A percentile compares a stretch with the other conserved stretches of the same genome.
Evolutionary conservation across 1,284 basidiomycete genomes (phyloP).

Genomic region (Fomitiporia mediterranea): DNA sequence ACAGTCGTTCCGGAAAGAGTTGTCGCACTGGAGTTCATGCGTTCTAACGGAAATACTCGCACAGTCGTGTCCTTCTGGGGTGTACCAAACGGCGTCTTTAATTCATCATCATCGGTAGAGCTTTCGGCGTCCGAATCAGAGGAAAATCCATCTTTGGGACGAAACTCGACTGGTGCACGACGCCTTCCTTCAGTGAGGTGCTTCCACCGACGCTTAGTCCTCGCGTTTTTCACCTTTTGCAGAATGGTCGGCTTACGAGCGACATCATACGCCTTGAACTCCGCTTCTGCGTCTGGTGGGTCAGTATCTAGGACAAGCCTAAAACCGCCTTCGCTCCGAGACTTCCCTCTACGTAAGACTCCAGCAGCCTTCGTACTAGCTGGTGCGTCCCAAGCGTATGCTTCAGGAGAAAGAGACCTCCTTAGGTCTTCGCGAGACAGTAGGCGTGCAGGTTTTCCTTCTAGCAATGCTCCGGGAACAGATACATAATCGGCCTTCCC

Average conservation of each 20-base stretch:
- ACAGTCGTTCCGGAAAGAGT: conserved; percentile 17
- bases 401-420: background rate
- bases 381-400: background rate
- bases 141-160: conserved; percentile 33
- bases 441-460: conserved; percentile 22
- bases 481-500: conserved; percentile 27
- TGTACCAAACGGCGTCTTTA: conserved; percentile 24
- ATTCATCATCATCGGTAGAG: conserved; percentile 20
- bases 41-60: background rate
- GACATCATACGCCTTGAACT: background rate
- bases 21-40: conserved; percentile 11
- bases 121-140: conserved; percentile 33
- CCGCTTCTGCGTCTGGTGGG: background rate
- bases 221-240: conserved; percentile 30
- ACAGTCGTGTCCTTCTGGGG: background rate
- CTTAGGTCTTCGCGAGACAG: conserved; percentile 8
- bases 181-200: conserved; percentile 26
- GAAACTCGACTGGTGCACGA: conserved; percentile 48
- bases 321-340: background rate
- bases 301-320: background rate
- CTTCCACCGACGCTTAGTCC: conserved; percentile 20
- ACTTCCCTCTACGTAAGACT: conserved; percentile 2
- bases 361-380: background rate
- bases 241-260: conserved; percentile 18
- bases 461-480: conserved; percentile 24